These are phyloP conservation scores for Protomyces macrosporus DNA, from an alignment of 1,139 yeast genomes.

Conservation along the genomic window DNA sequence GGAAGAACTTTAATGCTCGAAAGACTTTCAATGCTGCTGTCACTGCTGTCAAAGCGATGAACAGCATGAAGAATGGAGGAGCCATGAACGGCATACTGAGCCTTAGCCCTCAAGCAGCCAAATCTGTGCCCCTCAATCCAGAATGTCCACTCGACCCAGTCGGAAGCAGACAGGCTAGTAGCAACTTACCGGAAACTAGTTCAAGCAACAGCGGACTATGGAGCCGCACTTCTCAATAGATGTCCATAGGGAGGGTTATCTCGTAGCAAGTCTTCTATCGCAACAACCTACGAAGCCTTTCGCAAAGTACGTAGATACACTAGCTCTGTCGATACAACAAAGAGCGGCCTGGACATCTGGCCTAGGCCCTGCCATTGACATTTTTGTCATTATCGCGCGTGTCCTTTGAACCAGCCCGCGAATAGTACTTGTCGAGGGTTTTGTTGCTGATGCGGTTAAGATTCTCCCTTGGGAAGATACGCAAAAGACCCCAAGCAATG, in stretches of 20 bases:
- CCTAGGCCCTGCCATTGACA: constrained; percentile 19
- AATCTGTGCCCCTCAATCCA: constrained; percentile 11
- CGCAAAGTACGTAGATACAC: too few species aligned
- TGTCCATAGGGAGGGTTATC: not conserved
- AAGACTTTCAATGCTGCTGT: constrained; percentile 24
- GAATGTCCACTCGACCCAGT: constrained; percentile 21
- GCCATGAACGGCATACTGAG: constrained; percentile 41
- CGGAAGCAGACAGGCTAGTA: not conserved
- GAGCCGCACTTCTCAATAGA: not conserved
- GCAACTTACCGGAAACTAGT: not conserved
- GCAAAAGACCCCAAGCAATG: constrained; percentile 94
- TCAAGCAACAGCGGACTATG: not conserved
- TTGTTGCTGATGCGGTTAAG: constrained; percentile 97
- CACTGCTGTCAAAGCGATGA: constrained; percentile 21
- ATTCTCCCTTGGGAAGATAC: constrained; percentile 98
- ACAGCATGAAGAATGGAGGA: constrained; percentile 29
- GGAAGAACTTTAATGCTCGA: constrained; percentile 36
- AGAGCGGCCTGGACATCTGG: not conserved
- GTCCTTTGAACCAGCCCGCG: constrained; percentile 19
- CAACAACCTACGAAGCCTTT: too few species aligned
- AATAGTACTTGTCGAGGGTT: constrained; percentile 84
- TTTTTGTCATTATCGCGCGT: constrained; percentile 19
- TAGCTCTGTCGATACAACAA: too few species aligned
- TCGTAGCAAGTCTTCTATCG: not conserved
- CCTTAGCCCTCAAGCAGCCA: constrained; percentile 36